Conservation (phyloP, 148 eudicot species). For the Rheum nobile region DNA sequence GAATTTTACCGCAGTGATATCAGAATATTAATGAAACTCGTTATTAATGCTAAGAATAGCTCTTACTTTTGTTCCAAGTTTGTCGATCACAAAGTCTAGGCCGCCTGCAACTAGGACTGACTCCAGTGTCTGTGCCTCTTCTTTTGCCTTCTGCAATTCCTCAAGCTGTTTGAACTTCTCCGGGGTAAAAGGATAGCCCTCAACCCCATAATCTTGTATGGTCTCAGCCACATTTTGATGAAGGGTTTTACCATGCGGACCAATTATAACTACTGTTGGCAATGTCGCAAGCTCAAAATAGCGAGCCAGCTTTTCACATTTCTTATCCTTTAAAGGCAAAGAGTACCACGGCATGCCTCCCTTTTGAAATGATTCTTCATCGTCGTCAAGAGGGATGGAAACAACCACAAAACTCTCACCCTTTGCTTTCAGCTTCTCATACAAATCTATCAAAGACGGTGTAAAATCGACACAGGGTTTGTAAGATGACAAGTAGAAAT, state of each 20-base stretch:
- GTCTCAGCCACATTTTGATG: constrained; percentile 47
- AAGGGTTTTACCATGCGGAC: constrained; percentile 72
- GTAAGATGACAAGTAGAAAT: constrained; percentile 35
- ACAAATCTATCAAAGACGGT: constrained; percentile 32
- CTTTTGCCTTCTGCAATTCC: constrained; percentile 44
- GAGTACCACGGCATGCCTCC: constrained; percentile 42
- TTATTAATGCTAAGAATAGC: too few species aligned
- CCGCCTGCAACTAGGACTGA: constrained; percentile 60
- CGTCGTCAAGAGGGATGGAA: constrained; percentile 54
- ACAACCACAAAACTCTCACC: constrained; percentile 61
- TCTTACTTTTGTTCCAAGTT: constrained; percentile 46
- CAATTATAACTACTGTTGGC: constrained; percentile 56
- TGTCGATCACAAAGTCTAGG: constrained; percentile 50
- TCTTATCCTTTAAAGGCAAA: constrained; percentile 62
- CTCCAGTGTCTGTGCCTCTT: constrained; percentile 59
- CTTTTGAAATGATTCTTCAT: constrained; percentile 40
- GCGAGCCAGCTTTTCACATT: constrained; percentile 40
- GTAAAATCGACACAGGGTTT: constrained; percentile 34
- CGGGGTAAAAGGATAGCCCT: constrained; percentile 69
- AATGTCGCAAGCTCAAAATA: constrained; percentile 51
- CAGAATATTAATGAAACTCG: too few species aligned
- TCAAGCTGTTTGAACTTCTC: constrained; percentile 61
- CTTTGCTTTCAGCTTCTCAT: constrained; percentile 35
- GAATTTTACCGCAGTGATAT: too few species aligned
- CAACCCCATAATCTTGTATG: constrained; percentile 47